Evolutionary conservation across 306 rosid species (phyloP), one percentile per base, ranked within the genome.

Genomic region (Lathyrus sativus): DNA sequence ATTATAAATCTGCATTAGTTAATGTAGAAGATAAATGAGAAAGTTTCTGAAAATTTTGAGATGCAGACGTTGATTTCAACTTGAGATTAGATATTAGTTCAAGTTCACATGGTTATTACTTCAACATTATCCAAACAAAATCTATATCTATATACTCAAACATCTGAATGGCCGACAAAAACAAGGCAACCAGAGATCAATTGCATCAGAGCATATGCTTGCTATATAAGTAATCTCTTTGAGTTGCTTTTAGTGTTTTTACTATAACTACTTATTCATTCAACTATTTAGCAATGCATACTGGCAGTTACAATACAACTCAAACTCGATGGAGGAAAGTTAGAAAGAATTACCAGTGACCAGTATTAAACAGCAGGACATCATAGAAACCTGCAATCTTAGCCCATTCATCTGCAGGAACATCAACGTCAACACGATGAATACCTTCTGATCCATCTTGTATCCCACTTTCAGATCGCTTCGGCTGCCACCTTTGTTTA

Each of bases 331-430:
- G 55, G 60, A 72, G 53, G 67, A 67, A 63, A 55, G 71, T 59
- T 43, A 55, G 62, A 57, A 55, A 65, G 35, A 62, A 57, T 74
- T 86, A 92, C 98, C 98, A 92, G 57, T 92, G 98, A 60, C 98
- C 96, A 42, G 96, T 86, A 71, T 88, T 92, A 75, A 89, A 92
- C 76, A 92, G 77, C 67, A 92, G 87, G 56, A 89, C 93, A 76
- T 92, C 89, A 63, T 89, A 92, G 85, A 87, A 92, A 62, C 81
- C 79, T 63, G 81, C 60, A 64, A 92, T 88, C 73, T 64, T 74
- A 56, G 76, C 85, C 98, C 98, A 92, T 55, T 88, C 95, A 77
- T 85, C 89, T 11, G 95, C 90, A 48, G 98, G 96, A 81, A 78
- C 79, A 85, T 92, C 98, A 50, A 86, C 95, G 73, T 92, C 98